Evolutionary conservation across 192 early-diverging fungal genomes (phyloP), one percentile per base, ranked within the genome.

Genomic region (Entomortierella chlamydospora): DNA sequence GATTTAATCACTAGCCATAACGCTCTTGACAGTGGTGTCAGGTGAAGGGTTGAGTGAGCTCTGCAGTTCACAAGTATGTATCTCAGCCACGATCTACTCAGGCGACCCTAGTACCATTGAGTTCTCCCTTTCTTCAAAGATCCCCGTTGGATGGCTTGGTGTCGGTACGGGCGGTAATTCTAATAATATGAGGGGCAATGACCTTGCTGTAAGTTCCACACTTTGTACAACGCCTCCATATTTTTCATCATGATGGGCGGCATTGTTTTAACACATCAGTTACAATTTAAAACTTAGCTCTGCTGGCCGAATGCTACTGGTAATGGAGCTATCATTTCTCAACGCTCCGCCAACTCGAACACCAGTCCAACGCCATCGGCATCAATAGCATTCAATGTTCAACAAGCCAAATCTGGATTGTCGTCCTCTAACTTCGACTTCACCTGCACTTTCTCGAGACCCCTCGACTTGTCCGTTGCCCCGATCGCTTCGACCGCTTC

Each of bases 41-140:
- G 68, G 23, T 23, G 57, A 70, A 28, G 63, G 50, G 34, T 7
- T 41, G 1, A 42, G 60, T 10, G 20, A 52, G 17, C 53, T 79
- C 15, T 79, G 76, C 57, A 51, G 62, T 8, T 7, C 7, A 5
- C 62, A 79, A 41, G 42, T 79, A 20, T 79, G 76, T 23, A 79
- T 79, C 50, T 49, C 76, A 18, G 76, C 68, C 25, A 79, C 76
- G 26, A 56, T 79, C 29, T 79, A 31, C 57, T 70, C 76, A 23
- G 70, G 70, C 22, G 57, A 79, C 26, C 68, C 68, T 20, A 61
- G 50, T 50, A 66, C 62, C 25, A 70, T 79, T 34, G 76, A 79
- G 63, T 61, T 79, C 60, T 52, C 61, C 0, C 61, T 79, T 8
- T 34, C 17, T 15, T 70, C 76, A 22, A 70, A 66, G 34, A 59